Evolutionary conservation across 768 basidiomycete genomes (phyloP), one percentile per base, ranked within the genome.

Genomic region (Rhizopogon sp.): DNA sequence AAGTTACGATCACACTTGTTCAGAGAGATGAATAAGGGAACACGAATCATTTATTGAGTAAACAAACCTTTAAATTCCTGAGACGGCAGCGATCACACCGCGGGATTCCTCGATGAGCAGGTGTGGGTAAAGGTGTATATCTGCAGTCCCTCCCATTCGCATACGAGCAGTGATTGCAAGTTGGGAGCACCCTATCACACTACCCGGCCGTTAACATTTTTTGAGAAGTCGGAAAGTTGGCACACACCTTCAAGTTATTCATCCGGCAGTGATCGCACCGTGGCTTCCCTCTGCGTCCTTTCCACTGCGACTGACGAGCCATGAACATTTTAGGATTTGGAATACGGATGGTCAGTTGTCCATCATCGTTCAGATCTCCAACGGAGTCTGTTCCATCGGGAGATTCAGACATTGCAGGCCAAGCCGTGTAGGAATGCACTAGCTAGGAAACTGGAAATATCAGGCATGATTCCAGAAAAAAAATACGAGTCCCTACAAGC

Each of bases 71-170:
- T 29, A 87, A 72, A 66, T 87, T 88, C 64, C 75, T 76, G 40
- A 75, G 69, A 20, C 86, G 84, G 70, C 86, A 88, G 41, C 81
- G 77, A 74, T 88, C 86, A 56, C 86, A 88, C 54, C 86, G 75
- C 31, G 86, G 86, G 56, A 88, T 87, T 22, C 86, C 86, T 56
- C 86, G 78, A 66, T 88, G 86, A 39, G 86, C 87, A 41, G 86
- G 87, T 3, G 85, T 88, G 17, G 86, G 86, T 43, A 88, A 69
- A 52, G 86, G 86, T 9, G 86, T 87, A 68, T 88, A 88, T 66
- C 78, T 80, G 70, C 86, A 88, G 56, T 85, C 82, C 57, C 79
- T 73, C n/a, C 78, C 77, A 53, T 76, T 77, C 14, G 79, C 77
- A 81, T 81, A 86, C 22, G 80, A 79, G 58, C 86, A 88, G 62